phyloP scores from a whole-genome alignment of 345 rosid species.

The Corchorus olitorius region DNA sequence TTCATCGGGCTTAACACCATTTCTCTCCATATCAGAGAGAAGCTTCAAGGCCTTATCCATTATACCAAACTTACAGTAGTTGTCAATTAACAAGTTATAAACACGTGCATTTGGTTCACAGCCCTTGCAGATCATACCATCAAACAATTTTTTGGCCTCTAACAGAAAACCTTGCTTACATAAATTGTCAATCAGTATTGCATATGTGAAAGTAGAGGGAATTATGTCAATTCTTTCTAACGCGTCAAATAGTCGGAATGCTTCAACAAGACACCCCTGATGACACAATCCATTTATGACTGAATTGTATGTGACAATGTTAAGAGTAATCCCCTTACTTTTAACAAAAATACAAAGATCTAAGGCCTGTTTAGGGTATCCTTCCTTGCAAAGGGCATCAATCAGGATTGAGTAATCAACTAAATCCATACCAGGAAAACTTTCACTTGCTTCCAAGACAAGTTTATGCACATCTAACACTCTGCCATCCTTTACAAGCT shows the following conservation, averaged over 20 bases:
- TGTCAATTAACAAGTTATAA: constrained; percentile 67
- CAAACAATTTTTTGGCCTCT: constrained; percentile 66
- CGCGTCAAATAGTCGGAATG: constrained; percentile 82
- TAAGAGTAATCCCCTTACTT: constrained; percentile 52
- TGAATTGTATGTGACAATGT: constrained; percentile 69
- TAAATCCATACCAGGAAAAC: constrained; percentile 54
- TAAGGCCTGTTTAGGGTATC: constrained; percentile 59
- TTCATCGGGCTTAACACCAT: constrained; percentile 54
- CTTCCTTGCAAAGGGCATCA: constrained; percentile 74
- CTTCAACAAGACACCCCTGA: constrained; percentile 84
- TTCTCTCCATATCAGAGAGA: constrained; percentile 43
- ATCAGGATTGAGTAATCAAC: constrained; percentile 61
- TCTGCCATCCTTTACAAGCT: constrained; percentile 50
- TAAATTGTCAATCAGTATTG: constrained; percentile 62
- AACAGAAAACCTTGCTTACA: constrained; percentile 66
- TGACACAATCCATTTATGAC: constrained; percentile 68
- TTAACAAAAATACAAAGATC: constrained; percentile 59
- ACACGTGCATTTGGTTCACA: constrained; percentile 44
- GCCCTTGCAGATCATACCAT: constrained; percentile 56
- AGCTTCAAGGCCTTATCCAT: constrained; percentile 62
- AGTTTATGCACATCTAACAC: constrained; percentile 66
- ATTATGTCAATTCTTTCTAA: constrained; percentile 57
- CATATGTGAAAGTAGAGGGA: constrained; percentile 67
- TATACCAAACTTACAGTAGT: constrained; percentile 65
- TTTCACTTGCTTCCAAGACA: constrained; percentile 42